phyloP scores from a whole-genome alignment of 2,329 filamentous ascomycete species.

The Arthrobotrys conoides region DNA sequence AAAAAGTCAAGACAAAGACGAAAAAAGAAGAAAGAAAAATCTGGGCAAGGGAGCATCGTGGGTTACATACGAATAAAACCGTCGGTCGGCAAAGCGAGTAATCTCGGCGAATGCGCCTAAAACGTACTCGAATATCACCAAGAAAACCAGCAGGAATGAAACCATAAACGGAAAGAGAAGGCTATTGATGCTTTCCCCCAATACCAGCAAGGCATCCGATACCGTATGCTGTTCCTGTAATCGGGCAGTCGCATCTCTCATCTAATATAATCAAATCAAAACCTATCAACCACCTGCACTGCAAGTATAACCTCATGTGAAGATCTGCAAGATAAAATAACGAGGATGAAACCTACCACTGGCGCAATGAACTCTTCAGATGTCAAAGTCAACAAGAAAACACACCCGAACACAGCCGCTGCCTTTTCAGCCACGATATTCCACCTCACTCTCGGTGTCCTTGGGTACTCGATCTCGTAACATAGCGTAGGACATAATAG shows the following conservation, averaged over 20 bases:
- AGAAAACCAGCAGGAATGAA: slow-evolving; percentile 83
- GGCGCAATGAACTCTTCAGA: slow-evolving; percentile 97
- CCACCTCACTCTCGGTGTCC: slow-evolving; percentile 81
- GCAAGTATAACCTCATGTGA: slow-evolving; percentile 5
- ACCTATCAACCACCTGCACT: slow-evolving; percentile 1
- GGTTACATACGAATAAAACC: slow-evolving; percentile 83
- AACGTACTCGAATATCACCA: slow-evolving; percentile 98
- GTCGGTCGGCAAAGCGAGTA: slow-evolving; percentile 90
- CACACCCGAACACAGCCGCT: slow-evolving; percentile 88
- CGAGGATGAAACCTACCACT: slow-evolving; percentile 73
- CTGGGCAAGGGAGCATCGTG: slow-evolving; percentile 11
- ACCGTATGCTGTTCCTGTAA: slow-evolving; percentile 70
- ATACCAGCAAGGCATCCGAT: slow-evolving; percentile 80
- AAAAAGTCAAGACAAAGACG: background rate
- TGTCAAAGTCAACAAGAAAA: slow-evolving; percentile 91
- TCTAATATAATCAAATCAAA: slow-evolving; percentile 53
- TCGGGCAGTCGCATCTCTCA: slow-evolving; percentile 67
- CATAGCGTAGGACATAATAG: slow-evolving; percentile 94
- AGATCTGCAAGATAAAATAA: slow-evolving; percentile 23
- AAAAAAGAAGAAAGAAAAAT: slow-evolving; percentile 10
- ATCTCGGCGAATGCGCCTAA: slow-evolving; percentile 95
- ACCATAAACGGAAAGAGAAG: slow-evolving; percentile 98
- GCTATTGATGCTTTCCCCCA: slow-evolving; percentile 90
- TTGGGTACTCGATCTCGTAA: slow-evolving; percentile 97
- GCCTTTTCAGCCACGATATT: slow-evolving; percentile 86